Percentiles rank a stretch among this genome's conserved stretches.
These are phyloP conservation scores for Verticillium tricorpus DNA, from an alignment of 2,329 filamentous ascomycete genomes.

Conservation along the genomic window DNA sequence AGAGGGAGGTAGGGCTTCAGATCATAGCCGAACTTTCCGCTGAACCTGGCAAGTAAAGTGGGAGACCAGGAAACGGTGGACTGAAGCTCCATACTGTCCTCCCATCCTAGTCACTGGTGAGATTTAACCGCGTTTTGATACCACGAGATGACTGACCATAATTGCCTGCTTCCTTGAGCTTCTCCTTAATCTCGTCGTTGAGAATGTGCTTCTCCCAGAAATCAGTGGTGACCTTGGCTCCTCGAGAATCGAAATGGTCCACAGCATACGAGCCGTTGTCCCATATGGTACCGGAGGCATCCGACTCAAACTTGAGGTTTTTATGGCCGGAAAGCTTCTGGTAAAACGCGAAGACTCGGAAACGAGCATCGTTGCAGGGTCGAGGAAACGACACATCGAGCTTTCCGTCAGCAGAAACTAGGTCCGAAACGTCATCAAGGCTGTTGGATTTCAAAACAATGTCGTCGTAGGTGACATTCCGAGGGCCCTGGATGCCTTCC, in stretches of 20 bases:
- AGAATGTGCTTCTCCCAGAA: constrained; percentile 36
- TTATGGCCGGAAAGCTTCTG: not conserved
- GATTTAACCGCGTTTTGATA: too few species aligned
- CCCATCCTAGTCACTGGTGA: constrained; percentile 16
- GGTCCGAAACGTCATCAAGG: not conserved
- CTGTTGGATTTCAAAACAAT: not conserved
- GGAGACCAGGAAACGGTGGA: constrained; percentile 31
- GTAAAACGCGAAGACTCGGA: constrained; percentile 4
- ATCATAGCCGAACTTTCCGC: constrained; percentile 24
- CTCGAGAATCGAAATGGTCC: constrained; percentile 30
- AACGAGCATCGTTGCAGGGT: not conserved
- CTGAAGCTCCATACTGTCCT: constrained; percentile 28
- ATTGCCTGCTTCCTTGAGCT: constrained; percentile 25
- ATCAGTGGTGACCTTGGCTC: constrained; percentile 26
- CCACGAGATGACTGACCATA: constrained; percentile 4
- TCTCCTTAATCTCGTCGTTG: constrained; percentile 19
- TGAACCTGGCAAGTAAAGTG: constrained; percentile 22
- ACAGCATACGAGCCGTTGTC: constrained; percentile 18
- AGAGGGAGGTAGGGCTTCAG: constrained; percentile 27
- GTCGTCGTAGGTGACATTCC: not conserved
- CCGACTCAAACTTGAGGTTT: constrained; percentile 3
- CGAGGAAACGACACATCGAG: too few species aligned
- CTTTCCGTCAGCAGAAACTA: too few species aligned
- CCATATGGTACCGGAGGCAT: not conserved
- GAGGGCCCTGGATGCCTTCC: not conserved